phyloP scores from a whole-genome alignment of 2,329 filamentous ascomycete genomes.

The Cladophialophora bantiana region DNA sequence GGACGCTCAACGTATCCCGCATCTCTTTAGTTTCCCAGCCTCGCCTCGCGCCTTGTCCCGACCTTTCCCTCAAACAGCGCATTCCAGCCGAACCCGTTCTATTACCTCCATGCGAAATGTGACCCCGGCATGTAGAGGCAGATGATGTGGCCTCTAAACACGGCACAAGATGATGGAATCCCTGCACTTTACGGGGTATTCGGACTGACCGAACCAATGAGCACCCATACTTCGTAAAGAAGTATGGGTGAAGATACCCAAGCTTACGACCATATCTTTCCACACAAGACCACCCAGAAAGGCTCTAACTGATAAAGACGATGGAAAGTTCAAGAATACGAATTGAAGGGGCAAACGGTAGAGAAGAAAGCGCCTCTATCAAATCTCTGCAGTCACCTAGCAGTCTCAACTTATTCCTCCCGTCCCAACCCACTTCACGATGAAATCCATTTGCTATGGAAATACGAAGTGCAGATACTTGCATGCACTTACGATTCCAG shows the following conservation, averaged over 20 bases:
- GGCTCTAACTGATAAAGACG: not conserved
- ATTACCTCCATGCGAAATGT: constrained; percentile 1
- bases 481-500: not conserved
- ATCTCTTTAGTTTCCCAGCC: not conserved
- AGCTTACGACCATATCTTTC: not conserved
- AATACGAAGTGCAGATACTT: not conserved
- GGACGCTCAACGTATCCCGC: not conserved
- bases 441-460: not conserved
- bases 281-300: not conserved
- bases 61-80: not conserved
- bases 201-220: not conserved
- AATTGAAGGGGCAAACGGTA: not conserved
- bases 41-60: not conserved
- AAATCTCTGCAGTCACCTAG: not conserved
- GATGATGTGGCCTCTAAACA: not conserved
- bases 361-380: not conserved
- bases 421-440: not conserved
- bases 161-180: constrained; percentile 10
- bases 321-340: no score
- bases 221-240: not conserved
- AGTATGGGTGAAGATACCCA: not conserved
- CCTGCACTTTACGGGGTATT: not conserved
- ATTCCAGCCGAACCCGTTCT: not conserved
- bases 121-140: constrained; percentile 2
- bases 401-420: not conserved